Evolutionary conservation across 768 basidiomycete species (phyloP).

Genomic region (Pleurotus tuber-regium): DNA sequence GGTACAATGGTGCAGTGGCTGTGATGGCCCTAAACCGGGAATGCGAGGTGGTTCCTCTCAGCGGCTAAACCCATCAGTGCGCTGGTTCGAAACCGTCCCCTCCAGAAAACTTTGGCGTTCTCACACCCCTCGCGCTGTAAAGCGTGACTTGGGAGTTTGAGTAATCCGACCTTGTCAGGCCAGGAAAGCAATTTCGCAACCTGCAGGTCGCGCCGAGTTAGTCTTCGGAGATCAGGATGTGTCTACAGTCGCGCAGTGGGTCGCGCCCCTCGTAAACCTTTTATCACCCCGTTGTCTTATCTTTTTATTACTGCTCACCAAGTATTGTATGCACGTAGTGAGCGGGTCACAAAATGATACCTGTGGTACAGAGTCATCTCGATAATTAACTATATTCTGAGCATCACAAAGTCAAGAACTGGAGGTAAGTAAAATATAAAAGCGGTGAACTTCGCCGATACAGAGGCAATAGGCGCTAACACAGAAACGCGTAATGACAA

Average conservation of each 20-base stretch:
- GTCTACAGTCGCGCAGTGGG: slow-evolving; percentile 82
- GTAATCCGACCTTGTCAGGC: slow-evolving; percentile 82
- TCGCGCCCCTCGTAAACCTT: slow-evolving; percentile 81
- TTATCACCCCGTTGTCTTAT: slow-evolving; percentile 31
- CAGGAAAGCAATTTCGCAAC: slow-evolving; percentile 95
- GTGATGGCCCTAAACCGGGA: slow-evolving; percentile 80
- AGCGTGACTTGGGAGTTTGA: slow-evolving; percentile 63
- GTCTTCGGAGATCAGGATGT: slow-evolving; percentile 87
- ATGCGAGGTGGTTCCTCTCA: slow-evolving; percentile 67
- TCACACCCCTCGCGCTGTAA: slow-evolving; percentile 67
- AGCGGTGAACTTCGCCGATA: no score
- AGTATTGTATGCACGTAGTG: no score
- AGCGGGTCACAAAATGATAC: no score
- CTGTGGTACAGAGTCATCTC: no score
- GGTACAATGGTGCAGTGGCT: slow-evolving; percentile 64
- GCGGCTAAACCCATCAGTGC: slow-evolving; percentile 66
- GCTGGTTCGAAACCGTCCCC: slow-evolving; percentile 93
- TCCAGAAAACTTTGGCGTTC: slow-evolving; percentile 88
- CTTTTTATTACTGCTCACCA: not conserved
- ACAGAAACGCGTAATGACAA: no score
- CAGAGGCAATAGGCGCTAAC: no score
- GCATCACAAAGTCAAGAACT: no score
- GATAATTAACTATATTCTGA: no score
- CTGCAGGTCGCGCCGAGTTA: slow-evolving; percentile 86
- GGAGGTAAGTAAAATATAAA: no score